These are phyloP conservation scores for Malus sieversii DNA, from an alignment of 306 rosid genomes.

Conservation along the genomic window DNA sequence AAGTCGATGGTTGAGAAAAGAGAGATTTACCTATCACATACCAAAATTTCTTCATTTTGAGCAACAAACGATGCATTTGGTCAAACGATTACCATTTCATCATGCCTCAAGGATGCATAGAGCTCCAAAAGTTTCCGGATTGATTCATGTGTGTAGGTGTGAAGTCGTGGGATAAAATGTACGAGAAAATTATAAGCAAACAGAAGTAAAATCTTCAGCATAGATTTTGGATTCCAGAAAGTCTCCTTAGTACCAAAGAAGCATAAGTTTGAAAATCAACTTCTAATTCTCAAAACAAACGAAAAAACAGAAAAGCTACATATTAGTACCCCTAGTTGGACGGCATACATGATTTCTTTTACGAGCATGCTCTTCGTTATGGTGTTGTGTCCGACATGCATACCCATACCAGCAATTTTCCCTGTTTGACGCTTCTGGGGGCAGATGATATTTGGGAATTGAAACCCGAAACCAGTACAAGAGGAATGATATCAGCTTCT, in stretches of 20 bases:
- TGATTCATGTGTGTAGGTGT: too few species aligned
- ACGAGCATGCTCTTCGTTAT: conserved; percentile 67
- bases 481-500: conserved; percentile 70
- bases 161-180: too few species aligned
- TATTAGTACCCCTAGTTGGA: conserved; percentile 46
- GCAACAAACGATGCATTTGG: too few species aligned
- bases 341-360: conserved; percentile 85
- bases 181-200: neutral
- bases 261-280: neutral
- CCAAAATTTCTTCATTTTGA: too few species aligned
- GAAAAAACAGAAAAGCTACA: neutral
- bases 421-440: conserved; percentile 48
- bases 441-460: conserved; percentile 40
- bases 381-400: conserved; percentile 86
- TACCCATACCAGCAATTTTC: conserved; percentile 98
- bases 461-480: conserved; percentile 85
- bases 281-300: neutral
- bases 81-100: too few species aligned
- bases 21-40: too few species aligned
- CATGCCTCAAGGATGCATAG: too few species aligned
- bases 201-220: neutral
- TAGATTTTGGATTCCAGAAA: neutral
- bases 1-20: too few species aligned
- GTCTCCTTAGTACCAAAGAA: neutral
- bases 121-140: too few species aligned